Evolutionary conservation across 148 eudicot species (phyloP).

Genomic region (Vaccinium vitisidaea): DNA sequence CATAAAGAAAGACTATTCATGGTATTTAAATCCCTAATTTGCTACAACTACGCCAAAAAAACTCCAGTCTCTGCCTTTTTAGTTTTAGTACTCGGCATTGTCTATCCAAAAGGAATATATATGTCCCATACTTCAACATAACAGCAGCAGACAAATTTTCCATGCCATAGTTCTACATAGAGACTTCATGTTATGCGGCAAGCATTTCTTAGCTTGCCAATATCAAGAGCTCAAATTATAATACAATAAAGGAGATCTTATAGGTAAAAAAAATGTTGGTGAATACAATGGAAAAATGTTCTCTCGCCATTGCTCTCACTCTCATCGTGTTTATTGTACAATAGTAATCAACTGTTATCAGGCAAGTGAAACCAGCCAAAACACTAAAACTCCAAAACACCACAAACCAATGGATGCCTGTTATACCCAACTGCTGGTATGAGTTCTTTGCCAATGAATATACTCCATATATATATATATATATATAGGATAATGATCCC

Average conservation of each 20-base stretch:
- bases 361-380: not conserved
- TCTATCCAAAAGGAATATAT: not conserved
- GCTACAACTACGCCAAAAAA: not conserved
- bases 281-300: not conserved
- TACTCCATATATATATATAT: too few species aligned
- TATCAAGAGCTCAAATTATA: not conserved
- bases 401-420: not conserved
- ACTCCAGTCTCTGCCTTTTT: not conserved
- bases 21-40: not conserved
- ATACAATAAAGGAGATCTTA: not conserved
- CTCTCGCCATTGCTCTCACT: not conserved
- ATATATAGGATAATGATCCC: too few species aligned
- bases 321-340: not conserved
- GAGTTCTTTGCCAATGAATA: too few species aligned
- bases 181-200: not conserved
- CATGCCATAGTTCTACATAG: too few species aligned
- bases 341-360: not conserved
- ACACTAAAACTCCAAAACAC: not conserved
- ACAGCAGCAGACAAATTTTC: not conserved
- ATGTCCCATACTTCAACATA: not conserved
- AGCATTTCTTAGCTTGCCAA: not conserved
- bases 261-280: not conserved
- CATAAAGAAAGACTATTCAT: not conserved
- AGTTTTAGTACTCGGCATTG: not conserved
- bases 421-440: too few species aligned